Evolutionary conservation across 352 stramenopile species (phyloP), one percentile per base, ranked within the genome.

Genomic region (Phytophthora pini): DNA sequence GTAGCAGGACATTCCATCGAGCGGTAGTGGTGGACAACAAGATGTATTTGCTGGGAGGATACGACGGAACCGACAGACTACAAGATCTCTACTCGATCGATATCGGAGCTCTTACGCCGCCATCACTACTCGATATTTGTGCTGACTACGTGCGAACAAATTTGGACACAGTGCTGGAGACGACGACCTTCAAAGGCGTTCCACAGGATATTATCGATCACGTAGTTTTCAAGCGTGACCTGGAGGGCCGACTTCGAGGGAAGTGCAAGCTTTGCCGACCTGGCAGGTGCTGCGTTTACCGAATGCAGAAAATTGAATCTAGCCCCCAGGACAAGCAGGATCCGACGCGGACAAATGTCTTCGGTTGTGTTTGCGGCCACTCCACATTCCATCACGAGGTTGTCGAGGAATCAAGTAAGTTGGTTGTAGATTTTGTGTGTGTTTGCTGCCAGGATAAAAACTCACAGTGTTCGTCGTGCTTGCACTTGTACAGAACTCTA

Each of bases 31-130:
- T 95, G 11, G 56, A 48, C 10, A 93, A 77, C 55, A 87, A 89
- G 48, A 96, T 96, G 87, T 96, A 93, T 51, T 60, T 96, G 55
- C 70, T 96, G 0, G 89, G 89, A 22, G 89, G 89, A 47, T 96
- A 95, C 65, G 89, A 96, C 54, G 89, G 89, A 10, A 92, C 84
- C 0, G 83, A 96, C 44, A 76, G 89, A 27, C 71, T 96, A 1
- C 88, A 95, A 48, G 89, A 96, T 55, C 70, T 96, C 4, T 93
- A 95, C 60, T 82, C 85, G 40, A 90, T 96, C 41, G 84, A 95
- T 51, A 87, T 96, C 41, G 89, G 87, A n/a, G 72, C 83, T 2
- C 69, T 92, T 5, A 89, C 82, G 12, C 84, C 84, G 1, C 80
- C 85, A 20, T 93, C 87, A 8, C 53, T 95, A 12, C 66, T 90